Conservation (phyloP, 257 asterid genomes). For the Rhazya stricta region DNA sequence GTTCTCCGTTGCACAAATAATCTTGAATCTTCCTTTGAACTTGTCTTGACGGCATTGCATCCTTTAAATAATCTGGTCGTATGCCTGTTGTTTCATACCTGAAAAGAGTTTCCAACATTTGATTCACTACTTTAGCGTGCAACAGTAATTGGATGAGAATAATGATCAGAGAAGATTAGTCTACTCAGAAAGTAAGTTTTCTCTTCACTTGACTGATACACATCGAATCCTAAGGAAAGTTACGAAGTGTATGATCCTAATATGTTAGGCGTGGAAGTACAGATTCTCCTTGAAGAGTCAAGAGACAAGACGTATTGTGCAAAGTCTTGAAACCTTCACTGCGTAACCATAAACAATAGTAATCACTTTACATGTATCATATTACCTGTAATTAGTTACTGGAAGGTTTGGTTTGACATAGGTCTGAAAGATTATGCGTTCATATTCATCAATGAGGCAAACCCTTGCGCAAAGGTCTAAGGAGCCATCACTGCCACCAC, state of each 20-base stretch:
- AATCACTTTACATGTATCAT: neutral
- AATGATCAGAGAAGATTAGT: neutral
- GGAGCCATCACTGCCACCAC: conserved; percentile 92
- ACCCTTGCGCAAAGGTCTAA: conserved; percentile 83
- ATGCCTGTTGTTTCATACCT: conserved; percentile 88
- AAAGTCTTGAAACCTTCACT: no score
- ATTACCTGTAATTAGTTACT: conserved; percentile 75
- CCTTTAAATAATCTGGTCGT: conserved; percentile 66
- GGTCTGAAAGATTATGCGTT: conserved; percentile 61
- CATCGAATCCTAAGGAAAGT: conserved; percentile 7
- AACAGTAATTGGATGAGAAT: no score
- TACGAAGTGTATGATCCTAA: no score
- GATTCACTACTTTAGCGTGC: neutral
- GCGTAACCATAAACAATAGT: no score
- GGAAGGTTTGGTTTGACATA: conserved; percentile 72
- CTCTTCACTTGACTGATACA: neutral
- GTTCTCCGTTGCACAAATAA: conserved; percentile 81
- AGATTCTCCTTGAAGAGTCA: no score
- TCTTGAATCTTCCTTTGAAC: conserved; percentile 80
- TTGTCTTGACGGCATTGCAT: conserved; percentile 66
- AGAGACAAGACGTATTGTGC: no score
- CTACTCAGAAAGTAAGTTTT: no score
- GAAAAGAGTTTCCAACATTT: conserved; percentile 12
- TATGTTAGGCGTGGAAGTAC: no score
- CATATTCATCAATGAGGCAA: conserved; percentile 69